Conservation (phyloP, 306 rosid genomes). For the Urtica urens region DNA sequence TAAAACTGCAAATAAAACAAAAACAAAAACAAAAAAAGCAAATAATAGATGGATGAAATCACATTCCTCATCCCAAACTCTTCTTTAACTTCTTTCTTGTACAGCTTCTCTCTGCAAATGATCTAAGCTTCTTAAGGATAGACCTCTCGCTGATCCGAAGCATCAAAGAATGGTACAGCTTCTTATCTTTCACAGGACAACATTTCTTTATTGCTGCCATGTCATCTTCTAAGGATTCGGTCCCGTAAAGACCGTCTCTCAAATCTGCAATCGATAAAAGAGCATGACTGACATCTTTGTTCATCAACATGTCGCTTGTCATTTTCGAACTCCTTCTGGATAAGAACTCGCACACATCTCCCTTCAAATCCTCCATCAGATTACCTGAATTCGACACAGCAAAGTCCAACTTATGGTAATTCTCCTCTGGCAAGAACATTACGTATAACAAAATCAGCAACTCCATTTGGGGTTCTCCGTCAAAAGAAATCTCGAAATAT, state of each 20-base stretch:
- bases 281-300: slow-evolving; percentile 38
- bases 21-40: no score
- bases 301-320: slow-evolving; percentile 41
- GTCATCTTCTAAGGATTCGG: slow-evolving; percentile 46
- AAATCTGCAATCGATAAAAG: slow-evolving; percentile 47
- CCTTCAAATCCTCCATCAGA: slow-evolving; percentile 14
- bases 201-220: slow-evolving; percentile 31
- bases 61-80: neutral
- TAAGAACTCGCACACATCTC: slow-evolving; percentile 24
- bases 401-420: slow-evolving; percentile 45
- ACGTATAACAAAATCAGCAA: slow-evolving; percentile 43
- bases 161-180: slow-evolving; percentile 59
- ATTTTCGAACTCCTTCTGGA: slow-evolving; percentile 17
- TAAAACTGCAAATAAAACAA: neutral
- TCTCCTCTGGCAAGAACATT: slow-evolving; percentile 45
- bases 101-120: slow-evolving; percentile 21
- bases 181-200: slow-evolving; percentile 32
- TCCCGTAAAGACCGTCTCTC: slow-evolving; percentile 63
- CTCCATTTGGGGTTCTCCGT: slow-evolving; percentile 78
- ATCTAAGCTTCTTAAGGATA: slow-evolving; percentile 52
- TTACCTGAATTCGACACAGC: slow-evolving; percentile 28
- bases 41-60: neutral
- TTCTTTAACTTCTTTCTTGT: slow-evolving; percentile 32
- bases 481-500: slow-evolving; percentile 69
- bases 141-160: slow-evolving; percentile 63